phyloP scores from a whole-genome alignment of 129 eudicot genomes.

The Dittrichia graveolens region DNA sequence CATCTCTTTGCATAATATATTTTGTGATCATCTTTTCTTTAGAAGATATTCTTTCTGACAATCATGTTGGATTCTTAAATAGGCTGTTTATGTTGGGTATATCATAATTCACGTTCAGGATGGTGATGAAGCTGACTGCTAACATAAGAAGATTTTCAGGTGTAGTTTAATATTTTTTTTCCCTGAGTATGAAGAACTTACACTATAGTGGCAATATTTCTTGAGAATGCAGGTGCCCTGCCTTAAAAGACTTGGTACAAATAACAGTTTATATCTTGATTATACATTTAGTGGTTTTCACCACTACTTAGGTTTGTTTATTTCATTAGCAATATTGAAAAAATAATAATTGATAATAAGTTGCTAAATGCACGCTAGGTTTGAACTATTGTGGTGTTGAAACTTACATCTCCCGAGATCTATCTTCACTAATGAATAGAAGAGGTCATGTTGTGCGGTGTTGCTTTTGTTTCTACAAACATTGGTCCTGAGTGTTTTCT shows the following conservation, averaged over 20 bases:
- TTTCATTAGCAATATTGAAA: not conserved
- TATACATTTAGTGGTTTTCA: not conserved
- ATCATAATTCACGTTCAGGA: constrained; percentile 52
- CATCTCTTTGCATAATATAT: not conserved
- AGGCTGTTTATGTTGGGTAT: constrained; percentile 53
- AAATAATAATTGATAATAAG: not conserved
- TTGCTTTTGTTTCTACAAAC: constrained; percentile 2
- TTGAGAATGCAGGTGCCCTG: constrained; percentile 36
- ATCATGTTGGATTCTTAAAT: constrained; percentile 46
- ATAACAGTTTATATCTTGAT: not conserved
- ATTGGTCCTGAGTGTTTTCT: not conserved
- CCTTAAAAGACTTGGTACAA: not conserved
- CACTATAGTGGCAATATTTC: constrained; percentile 39
- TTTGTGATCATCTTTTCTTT: constrained; percentile 21
- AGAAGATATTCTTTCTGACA: constrained; percentile 39
- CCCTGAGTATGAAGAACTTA: constrained; percentile 31
- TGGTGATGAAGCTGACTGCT: constrained; percentile 53
- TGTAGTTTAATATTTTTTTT: constrained; percentile 38
- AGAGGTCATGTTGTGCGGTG: not conserved
- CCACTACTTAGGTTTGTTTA: not conserved
- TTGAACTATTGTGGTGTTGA: constrained; percentile 5
- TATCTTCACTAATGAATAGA: constrained; percentile 7
- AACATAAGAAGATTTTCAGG: constrained; percentile 51
- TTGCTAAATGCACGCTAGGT: constrained; percentile 12
- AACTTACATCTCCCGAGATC: constrained; percentile 12